Evolutionary conservation across 176 grass and related monocot genomes (phyloP), one percentile per base, ranked within the genome.

Genomic region (Thalia dealbata): DNA sequence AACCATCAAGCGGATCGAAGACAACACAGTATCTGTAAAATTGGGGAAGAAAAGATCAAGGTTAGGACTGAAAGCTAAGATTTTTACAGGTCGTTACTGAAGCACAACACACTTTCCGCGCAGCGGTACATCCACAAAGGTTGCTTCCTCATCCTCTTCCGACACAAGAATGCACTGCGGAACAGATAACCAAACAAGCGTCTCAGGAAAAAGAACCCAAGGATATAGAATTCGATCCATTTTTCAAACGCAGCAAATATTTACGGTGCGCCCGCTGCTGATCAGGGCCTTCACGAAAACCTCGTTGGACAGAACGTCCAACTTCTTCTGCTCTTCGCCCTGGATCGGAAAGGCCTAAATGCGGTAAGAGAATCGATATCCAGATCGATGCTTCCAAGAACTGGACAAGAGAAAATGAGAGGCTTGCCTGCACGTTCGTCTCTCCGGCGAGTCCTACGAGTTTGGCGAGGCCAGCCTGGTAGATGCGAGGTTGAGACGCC

Each of bases 321-420:
- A 89, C 78, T 96, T 96, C 92, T 96, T 96, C 80, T 96, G 92
- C 71, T 96, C 92, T 81, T 96, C 92, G 2, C 92, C 92, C 92
- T 96, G 84, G 74, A 23, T 58, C 54, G 22, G 21, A 18, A 9
- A 58, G 22, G 22, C 19, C 16, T 3, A n/a, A n/a, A n/a, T 48
- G 1, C 45, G 45, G 45, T 48, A 19, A 58, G 54, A 0, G 54
- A 58, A 8, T 19, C 45, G 11, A 7, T 48, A 48, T 8, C 45
- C 6, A 10, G 11, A 48, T 48, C 11, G 6, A 48, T 48, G 45
- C 45, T 38, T 38, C 6, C 42, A 44, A 9, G 11, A 48, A 48
- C 45, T 13, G 1, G 6, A 59, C 7, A 59, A 2, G 15, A 19
- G 15, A 14, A 18, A 58, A 58, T 58, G 14, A 61, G 10, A 32